Evolutionary conservation across 352 stramenopile species (phyloP).

Genomic region (Poterioochromonas sp.): DNA sequence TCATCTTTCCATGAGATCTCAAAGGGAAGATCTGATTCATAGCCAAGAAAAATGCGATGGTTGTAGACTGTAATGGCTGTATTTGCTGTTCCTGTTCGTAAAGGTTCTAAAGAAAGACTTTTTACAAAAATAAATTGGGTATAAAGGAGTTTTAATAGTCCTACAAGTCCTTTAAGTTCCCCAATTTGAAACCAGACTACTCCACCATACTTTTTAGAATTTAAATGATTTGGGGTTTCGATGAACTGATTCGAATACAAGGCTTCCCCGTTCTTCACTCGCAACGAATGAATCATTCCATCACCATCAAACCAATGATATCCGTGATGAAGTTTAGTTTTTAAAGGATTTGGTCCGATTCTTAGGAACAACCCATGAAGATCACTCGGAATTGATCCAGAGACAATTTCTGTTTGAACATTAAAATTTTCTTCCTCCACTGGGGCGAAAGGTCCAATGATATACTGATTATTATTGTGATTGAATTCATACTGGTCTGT

Average conservation of each 20-base stretch:
- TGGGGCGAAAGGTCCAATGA: constrained; percentile 45
- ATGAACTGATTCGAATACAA: constrained; percentile 48
- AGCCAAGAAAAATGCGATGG: constrained; percentile 44
- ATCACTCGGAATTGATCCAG: constrained; percentile 42
- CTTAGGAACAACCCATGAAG: constrained; percentile 43
- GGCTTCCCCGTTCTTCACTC: constrained; percentile 42
- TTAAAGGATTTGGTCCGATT: constrained; percentile 47
- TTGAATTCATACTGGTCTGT: not conserved
- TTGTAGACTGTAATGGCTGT: constrained; percentile 43
- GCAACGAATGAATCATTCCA: constrained; percentile 45
- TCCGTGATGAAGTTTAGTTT: constrained; percentile 35
- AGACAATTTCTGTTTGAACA: constrained; percentile 39
- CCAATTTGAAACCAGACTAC: not conserved
- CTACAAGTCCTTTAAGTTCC: constrained; percentile 10
- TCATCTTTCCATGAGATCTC: constrained; percentile 42
- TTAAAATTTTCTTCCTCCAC: constrained; percentile 43
- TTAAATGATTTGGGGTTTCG: constrained; percentile 42
- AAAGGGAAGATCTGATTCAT: constrained; percentile 44
- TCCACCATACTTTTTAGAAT: constrained; percentile 41
- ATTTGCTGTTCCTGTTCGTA: constrained; percentile 39
- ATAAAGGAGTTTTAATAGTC: constrained; percentile 5
- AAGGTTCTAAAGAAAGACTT: not conserved
- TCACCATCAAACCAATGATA: constrained; percentile 51
- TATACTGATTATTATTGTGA: constrained; percentile 31
- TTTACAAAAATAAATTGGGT: no score